Conservation (phyloP, 108 stramenopile genomes). For the Stephanodiscus triporus region DNA sequence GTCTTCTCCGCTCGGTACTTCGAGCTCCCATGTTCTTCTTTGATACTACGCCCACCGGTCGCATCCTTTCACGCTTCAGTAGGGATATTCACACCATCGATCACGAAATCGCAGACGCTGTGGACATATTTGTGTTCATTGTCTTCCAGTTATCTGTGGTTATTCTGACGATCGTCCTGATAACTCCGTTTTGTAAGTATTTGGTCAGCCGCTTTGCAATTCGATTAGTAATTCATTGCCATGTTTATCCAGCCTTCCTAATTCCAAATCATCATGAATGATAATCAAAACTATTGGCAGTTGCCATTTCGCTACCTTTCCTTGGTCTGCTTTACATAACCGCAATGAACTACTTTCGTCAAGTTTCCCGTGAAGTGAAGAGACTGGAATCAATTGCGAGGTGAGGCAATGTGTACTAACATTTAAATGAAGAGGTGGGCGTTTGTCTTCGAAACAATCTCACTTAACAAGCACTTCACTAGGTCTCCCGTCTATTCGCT, state of each 20-base stretch:
- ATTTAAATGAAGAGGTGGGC: not conserved
- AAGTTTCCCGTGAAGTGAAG: conserved; percentile 76
- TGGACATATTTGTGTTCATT: conserved; percentile 50
- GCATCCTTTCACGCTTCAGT: conserved; percentile 84
- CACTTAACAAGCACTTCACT: not conserved
- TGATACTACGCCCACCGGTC: conserved; percentile 92
- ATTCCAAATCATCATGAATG: conserved; percentile 11
- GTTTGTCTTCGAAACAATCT: not conserved
- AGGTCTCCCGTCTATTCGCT: conserved; percentile 93
- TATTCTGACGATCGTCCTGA: conserved; percentile 42
- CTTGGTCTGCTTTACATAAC: conserved; percentile 61
- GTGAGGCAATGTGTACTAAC: not conserved
- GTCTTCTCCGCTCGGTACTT: conserved; percentile 68
- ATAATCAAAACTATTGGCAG: conserved; percentile 28
- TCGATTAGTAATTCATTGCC: not conserved
- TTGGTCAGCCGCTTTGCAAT: not conserved
- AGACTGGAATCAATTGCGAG: conserved; percentile 83
- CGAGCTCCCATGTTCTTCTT: conserved; percentile 89
- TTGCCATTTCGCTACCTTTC: conserved; percentile 57
- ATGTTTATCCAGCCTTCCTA: not conserved
- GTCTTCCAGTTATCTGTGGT: conserved; percentile 45
- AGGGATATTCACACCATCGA: conserved; percentile 82
- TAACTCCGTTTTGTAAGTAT: conserved; percentile 42
- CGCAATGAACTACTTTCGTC: conserved; percentile 78
- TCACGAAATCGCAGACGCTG: conserved; percentile 50